A percentile compares a stretch with the other conserved stretches of the same genome.
These are phyloP conservation scores for Tuber umbilicatum DNA, from an alignment of 495 filamentous ascomycete genomes.

Conservation along the genomic window DNA sequence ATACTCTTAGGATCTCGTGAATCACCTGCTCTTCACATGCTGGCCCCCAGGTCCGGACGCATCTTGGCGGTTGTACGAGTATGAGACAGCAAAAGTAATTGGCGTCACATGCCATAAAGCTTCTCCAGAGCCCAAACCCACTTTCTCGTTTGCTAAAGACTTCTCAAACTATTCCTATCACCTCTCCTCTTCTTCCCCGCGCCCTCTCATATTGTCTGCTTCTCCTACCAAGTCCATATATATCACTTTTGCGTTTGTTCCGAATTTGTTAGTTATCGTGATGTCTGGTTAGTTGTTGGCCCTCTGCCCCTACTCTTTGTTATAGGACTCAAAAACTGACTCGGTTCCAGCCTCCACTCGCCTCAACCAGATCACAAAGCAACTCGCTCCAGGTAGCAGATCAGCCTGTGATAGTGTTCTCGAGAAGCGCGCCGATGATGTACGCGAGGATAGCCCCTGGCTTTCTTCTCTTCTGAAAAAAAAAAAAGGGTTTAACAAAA, in stretches of 20 bases:
- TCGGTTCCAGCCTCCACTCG: slow-evolving; percentile 43
- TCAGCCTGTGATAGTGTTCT: slow-evolving; percentile 52
- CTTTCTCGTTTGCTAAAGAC: not conserved
- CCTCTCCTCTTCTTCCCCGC: not conserved
- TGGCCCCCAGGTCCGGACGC: not conserved
- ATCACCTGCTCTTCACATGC: not conserved
- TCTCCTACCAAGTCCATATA: not conserved
- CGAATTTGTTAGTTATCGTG: not conserved
- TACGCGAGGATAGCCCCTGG: slow-evolving; percentile 25
- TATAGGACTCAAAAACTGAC: not conserved
- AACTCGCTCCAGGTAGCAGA: slow-evolving; percentile 49
- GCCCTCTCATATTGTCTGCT: not conserved
- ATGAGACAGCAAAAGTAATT: not conserved
- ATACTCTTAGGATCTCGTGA: not conserved
- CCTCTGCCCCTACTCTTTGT: not conserved
- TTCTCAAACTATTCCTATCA: not conserved
- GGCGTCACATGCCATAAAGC: not conserved
- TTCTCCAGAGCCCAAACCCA: not conserved
- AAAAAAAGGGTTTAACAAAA: slow-evolving; percentile 4
- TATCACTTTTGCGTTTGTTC: not conserved
- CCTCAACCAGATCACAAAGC: slow-evolving; percentile 58
- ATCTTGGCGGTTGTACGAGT: not conserved
- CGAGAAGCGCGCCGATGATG: slow-evolving; percentile 61
- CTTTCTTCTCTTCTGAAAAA: not conserved
- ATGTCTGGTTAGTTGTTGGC: not conserved